phyloP scores from a whole-genome alignment of 2,329 filamentous ascomycete genomes.

The Aspergillus sp. region DNA sequence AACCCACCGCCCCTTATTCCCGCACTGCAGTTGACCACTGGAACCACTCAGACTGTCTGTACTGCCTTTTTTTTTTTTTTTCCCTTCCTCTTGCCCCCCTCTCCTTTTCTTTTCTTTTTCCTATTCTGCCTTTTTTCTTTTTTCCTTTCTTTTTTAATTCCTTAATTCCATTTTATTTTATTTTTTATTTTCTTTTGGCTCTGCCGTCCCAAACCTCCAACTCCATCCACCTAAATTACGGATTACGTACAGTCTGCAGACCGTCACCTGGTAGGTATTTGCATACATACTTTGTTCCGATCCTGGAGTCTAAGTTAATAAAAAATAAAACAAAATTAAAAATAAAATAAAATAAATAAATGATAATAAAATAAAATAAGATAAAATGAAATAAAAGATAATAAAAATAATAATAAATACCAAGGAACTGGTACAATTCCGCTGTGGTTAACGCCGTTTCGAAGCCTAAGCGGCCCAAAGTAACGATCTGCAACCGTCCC shows the following conservation, averaged over 20 bases:
- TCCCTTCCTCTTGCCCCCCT: slow-evolving; percentile 1
- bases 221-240: slow-evolving; percentile 1
- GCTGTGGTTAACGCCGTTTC: too few relatives aligned
- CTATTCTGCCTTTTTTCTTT: slow-evolving; percentile 8
- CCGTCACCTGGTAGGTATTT: slow-evolving; percentile 2
- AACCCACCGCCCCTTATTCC: too few relatives aligned
- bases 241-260: slow-evolving; percentile 9
- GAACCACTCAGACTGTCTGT: too few relatives aligned
- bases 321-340: slow-evolving; percentile 10
- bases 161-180: slow-evolving; percentile 2
- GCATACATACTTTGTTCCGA: slow-evolving; percentile 10
- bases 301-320: slow-evolving; percentile 12
- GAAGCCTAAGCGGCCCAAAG: slow-evolving; percentile 18
- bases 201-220: neutral
- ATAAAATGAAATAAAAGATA: slow-evolving; percentile 3
- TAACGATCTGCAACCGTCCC: slow-evolving; percentile 36
- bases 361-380: neutral
- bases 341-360: neutral
- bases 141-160: slow-evolving; percentile 5
- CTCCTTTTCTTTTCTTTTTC: slow-evolving; percentile 5
- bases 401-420: slow-evolving; percentile 7
- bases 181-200: neutral
- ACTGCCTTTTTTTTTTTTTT: slow-evolving; percentile 3
- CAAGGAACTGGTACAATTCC: slow-evolving; percentile 6
- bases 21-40: too few relatives aligned